A percentile compares a stretch with the other conserved stretches of the same genome.
These are phyloP conservation scores for Alternaria burnsii DNA, from an alignment of 2,329 filamentous ascomycete genomes.

Conservation along the genomic window DNA sequence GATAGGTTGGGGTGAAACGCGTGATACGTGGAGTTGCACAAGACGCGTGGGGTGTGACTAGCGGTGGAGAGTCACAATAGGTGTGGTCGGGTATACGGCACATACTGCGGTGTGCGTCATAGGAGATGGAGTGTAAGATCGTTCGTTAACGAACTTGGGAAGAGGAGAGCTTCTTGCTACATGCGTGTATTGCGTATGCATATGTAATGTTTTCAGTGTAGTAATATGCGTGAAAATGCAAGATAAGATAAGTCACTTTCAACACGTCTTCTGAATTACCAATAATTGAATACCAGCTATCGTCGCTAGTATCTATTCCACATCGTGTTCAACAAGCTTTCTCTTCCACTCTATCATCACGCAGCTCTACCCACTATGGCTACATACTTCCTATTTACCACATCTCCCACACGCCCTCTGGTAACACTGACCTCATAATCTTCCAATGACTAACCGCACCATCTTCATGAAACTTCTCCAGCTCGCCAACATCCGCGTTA, in stretches of 20 bases:
- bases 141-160: too few species aligned
- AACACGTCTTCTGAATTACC: not conserved
- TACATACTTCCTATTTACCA: slow-evolving; percentile 66
- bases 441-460: slow-evolving; percentile 88
- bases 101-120: too few species aligned
- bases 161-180: not conserved
- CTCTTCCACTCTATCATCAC: not conserved
- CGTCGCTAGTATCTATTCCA: not conserved
- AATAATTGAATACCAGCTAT: not conserved
- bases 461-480: slow-evolving; percentile 75
- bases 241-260: not conserved
- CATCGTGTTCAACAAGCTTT: not conserved
- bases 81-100: not conserved
- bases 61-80: not conserved
- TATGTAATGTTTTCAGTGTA: not conserved
- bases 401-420: slow-evolving; percentile 80
- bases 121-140: too few species aligned
- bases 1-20: not conserved
- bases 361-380: not conserved
- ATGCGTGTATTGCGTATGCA: not conserved
- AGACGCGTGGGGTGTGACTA: not conserved
- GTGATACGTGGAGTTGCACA: not conserved
- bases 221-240: too few species aligned
- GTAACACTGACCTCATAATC: slow-evolving; percentile 88
- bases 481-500: slow-evolving; percentile 69